Conservation (phyloP, 257 asterid species). For the Haberlea rhodopensis region DNA sequence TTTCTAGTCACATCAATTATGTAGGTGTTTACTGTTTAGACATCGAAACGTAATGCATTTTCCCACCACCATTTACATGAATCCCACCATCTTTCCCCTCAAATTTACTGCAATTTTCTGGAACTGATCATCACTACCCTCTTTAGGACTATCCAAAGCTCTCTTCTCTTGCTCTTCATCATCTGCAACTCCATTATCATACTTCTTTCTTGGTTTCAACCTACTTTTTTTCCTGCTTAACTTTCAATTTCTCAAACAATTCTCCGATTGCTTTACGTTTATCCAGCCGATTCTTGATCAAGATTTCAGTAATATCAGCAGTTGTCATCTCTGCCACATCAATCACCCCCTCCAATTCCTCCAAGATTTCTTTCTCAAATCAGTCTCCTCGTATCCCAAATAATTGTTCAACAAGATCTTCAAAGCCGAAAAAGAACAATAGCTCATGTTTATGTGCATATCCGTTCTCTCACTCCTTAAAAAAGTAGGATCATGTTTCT, state of each 20-base stretch:
- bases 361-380: slow-evolving; percentile 35
- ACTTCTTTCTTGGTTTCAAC: slow-evolving; percentile 6
- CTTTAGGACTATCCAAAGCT: slow-evolving; percentile 52
- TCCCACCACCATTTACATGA: slow-evolving; percentile 8
- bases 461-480: slow-evolving; percentile 92
- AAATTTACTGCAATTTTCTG: slow-evolving; percentile 27
- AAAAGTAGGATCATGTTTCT: slow-evolving; percentile 89
- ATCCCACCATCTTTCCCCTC: slow-evolving; percentile 18
- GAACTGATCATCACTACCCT: slow-evolving; percentile 20
- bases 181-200: slow-evolving; percentile 19
- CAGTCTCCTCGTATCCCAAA: slow-evolving; percentile 52
- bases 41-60: too few species aligned
- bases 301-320: slow-evolving; percentile 84
- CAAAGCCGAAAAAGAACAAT: slow-evolving; percentile 56
- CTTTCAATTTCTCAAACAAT: slow-evolving; percentile 44
- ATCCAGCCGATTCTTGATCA: slow-evolving; percentile 73
- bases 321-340: slow-evolving; percentile 80
- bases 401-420: slow-evolving; percentile 72
- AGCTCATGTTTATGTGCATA: slow-evolving; percentile 89
- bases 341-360: slow-evolving; percentile 45
- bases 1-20: too few species aligned
- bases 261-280: slow-evolving; percentile 54
- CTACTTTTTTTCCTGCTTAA: slow-evolving; percentile 44
- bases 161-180: slow-evolving; percentile 56
- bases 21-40: too few species aligned